Conservation (phyloP, 441 rosid genomes). For the Adansonia rubrostipa region DNA sequence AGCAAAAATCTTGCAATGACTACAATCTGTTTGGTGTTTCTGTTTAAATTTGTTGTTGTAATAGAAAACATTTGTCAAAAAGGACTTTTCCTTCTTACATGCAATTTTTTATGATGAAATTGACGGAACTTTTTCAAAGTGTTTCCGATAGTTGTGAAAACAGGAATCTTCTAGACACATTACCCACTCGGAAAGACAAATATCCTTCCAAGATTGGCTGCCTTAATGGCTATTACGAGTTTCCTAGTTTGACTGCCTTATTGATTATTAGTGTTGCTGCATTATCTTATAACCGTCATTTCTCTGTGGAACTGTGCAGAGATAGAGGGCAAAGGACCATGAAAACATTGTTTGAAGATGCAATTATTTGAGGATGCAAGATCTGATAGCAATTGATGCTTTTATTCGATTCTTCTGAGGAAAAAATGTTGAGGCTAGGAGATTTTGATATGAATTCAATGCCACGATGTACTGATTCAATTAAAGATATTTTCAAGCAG, state of each 20-base stretch:
- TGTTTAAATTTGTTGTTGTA: background rate
- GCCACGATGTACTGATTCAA: conserved; percentile 36
- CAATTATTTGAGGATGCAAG: conserved; percentile 11
- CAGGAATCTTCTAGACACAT: background rate
- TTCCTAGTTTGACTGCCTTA: conserved; percentile 5
- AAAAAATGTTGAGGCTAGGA: conserved; percentile 40
- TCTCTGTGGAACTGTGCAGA: background rate
- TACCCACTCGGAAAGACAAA: background rate
- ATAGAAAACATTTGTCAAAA: background rate
- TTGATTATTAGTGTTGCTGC: too few relatives aligned
- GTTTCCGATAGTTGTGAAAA: background rate
- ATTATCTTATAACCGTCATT: conserved; percentile 2
- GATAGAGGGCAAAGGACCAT: background rate
- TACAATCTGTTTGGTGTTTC: conserved; percentile 19
- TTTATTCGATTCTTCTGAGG: conserved; percentile 22
- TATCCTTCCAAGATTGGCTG: conserved; percentile 18
- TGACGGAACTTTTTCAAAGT: background rate
- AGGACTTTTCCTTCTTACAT: conserved; percentile 14
- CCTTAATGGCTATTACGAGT: background rate
- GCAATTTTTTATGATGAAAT: background rate
- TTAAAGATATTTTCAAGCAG: conserved; percentile 43
- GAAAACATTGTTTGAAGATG: background rate
- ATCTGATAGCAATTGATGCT: conserved; percentile 24
- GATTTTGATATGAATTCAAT: conserved; percentile 44
- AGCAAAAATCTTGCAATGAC: background rate